phyloP scores from a whole-genome alignment of 2,329 filamentous ascomycete genomes.

The Dactylella cylindrospora region DNA sequence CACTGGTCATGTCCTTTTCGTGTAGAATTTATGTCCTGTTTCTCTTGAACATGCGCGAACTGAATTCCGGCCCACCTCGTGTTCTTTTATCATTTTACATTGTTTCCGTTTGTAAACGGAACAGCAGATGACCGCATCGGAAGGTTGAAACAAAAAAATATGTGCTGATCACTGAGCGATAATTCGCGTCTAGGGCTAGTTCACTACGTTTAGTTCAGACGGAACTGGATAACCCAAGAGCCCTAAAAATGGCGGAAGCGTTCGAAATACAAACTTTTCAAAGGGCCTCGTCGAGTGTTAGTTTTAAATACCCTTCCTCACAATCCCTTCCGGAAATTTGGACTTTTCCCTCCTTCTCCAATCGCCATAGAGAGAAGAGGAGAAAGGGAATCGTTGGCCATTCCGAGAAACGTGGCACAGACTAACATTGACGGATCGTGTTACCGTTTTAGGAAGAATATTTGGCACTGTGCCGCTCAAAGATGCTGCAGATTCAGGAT shows the following conservation, averaged over 20 bases:
- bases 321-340: neutral
- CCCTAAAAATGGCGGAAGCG: slow-evolving; percentile 37
- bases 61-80: too few relatives aligned
- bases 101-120: too few relatives aligned
- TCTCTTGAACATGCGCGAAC: neutral
- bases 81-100: too few relatives aligned
- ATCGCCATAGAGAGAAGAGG: neutral
- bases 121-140: too few relatives aligned
- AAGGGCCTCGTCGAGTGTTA: slow-evolving; percentile 21
- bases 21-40: too few relatives aligned
- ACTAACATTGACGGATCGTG: too few relatives aligned
- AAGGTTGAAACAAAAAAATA: too few relatives aligned
- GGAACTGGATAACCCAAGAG: slow-evolving; percentile 29
- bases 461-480: slow-evolving; percentile 18
- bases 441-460: slow-evolving; percentile 34
- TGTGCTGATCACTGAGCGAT: neutral
- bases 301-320: neutral
- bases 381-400: too few relatives aligned
- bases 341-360: neutral
- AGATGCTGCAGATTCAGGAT: slow-evolving; percentile 42
- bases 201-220: slow-evolving; percentile 29
- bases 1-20: too few relatives aligned
- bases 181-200: slow-evolving; percentile 26
- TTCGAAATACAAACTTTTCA: slow-evolving; percentile 37
- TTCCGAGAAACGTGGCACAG: too few relatives aligned